phyloP scores from a whole-genome alignment of 495 filamentous ascomycete genomes.

The Venustampulla echinocandica region DNA sequence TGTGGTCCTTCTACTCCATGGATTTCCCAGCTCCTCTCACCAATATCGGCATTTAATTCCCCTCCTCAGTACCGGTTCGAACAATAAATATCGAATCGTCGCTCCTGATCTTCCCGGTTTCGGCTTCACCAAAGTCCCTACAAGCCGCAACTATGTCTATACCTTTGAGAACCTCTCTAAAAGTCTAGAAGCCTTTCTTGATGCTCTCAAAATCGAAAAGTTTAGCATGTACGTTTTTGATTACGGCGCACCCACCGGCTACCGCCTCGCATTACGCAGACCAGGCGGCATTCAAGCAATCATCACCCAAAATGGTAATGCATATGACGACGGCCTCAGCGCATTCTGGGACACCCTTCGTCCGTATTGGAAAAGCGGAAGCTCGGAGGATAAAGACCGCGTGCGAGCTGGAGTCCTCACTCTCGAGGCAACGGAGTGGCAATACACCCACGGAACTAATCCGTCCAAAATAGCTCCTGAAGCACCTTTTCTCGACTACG shows the following conservation, averaged over 20 bases:
- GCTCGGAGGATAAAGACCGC: slow-evolving; percentile 28
- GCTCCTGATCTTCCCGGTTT: slow-evolving; percentile 56
- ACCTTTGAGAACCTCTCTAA: slow-evolving; percentile 38
- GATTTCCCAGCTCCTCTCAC: slow-evolving; percentile 55
- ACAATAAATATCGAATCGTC: slow-evolving; percentile 40
- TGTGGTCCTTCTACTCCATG: slow-evolving; percentile 52
- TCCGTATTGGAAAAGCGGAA: slow-evolving; percentile 39
- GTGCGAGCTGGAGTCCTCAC: slow-evolving; percentile 33
- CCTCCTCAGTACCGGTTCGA: slow-evolving; percentile 32
- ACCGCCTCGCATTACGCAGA: slow-evolving; percentile 43
- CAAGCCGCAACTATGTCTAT: slow-evolving; percentile 37
- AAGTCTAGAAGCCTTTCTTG: slow-evolving; percentile 35
- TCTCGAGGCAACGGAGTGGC: slow-evolving; percentile 40
- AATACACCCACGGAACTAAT: slow-evolving; percentile 45
- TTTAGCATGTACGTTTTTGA: slow-evolving; percentile 58
- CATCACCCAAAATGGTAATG: slow-evolving; percentile 57
- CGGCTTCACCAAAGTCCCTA: slow-evolving; percentile 45
- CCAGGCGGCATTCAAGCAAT: slow-evolving; percentile 42
- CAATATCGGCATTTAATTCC: slow-evolving; percentile 55
- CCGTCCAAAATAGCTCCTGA: slow-evolving; percentile 38
- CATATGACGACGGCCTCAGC: slow-evolving; percentile 51
- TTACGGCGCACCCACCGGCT: slow-evolving; percentile 52
- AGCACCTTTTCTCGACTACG: slow-evolving; percentile 41
- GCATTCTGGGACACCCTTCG: slow-evolving; percentile 45
- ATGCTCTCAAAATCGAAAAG: slow-evolving; percentile 32